phyloP scores from a whole-genome alignment of 768 basidiomycete species.

The Hygrocybe coccinea region DNA sequence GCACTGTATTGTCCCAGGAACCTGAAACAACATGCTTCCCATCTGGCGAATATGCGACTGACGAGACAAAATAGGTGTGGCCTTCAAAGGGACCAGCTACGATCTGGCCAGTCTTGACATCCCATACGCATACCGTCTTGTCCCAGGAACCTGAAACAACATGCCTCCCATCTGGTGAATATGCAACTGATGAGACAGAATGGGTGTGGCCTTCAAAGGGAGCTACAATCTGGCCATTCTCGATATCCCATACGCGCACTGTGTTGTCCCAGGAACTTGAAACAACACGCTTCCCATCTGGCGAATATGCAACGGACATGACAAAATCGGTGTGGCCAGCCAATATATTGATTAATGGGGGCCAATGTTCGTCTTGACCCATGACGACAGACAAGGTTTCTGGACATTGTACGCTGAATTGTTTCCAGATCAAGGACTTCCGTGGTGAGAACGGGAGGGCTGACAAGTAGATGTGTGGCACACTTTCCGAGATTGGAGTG shows the following conservation, averaged over 20 bases:
- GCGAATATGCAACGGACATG: conserved; percentile 42
- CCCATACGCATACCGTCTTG: neutral
- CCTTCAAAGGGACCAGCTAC: neutral
- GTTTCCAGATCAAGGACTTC: conserved; percentile 18
- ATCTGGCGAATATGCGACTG: neutral
- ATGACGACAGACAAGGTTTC: no score
- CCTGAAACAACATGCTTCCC: neutral
- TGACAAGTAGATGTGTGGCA: conserved; percentile 38
- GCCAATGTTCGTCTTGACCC: neutral
- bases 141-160: neutral
- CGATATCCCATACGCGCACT: conserved; percentile 30
- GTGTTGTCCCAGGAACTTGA: conserved; percentile 50
- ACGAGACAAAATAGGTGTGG: neutral
- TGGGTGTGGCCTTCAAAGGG: neutral
- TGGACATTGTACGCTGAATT: conserved; percentile 4
- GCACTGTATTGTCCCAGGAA: no score
- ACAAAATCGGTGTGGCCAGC: conserved; percentile 10
- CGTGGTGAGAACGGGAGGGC: conserved; percentile 33
- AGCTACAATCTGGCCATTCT: neutral
- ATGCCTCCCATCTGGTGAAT: neutral
- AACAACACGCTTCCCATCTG: conserved; percentile 44
- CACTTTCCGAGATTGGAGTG: conserved; percentile 25
- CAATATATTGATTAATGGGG: neutral
- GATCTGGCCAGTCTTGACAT: neutral
- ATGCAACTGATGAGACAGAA: neutral